These are phyloP conservation scores for Ceratocystis huliohia DNA, from an alignment of 2,329 filamentous ascomycete genomes.

Conservation along the genomic window DNA sequence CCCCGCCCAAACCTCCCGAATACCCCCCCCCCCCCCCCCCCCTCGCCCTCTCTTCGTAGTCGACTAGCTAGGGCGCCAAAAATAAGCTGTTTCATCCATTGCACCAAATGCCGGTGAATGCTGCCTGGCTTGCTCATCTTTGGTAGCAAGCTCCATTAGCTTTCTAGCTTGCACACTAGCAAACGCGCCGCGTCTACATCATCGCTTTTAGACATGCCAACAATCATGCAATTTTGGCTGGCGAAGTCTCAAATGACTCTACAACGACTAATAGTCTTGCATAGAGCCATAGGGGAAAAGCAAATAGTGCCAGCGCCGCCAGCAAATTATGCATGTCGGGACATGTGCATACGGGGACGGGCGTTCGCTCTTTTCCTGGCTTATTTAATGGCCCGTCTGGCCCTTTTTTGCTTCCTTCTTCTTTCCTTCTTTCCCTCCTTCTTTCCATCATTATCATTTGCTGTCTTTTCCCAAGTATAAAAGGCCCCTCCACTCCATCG, in stretches of 20 bases:
- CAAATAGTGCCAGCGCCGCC: neutral
- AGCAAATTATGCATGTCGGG: slow-evolving; percentile 1
- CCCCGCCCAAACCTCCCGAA: no score
- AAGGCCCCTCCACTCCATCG: no score
- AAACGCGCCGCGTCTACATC: neutral
- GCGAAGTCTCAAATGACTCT: neutral
- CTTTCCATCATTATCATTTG: neutral
- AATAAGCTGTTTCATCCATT: neutral
- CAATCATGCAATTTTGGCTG: neutral
- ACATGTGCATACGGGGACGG: neutral
- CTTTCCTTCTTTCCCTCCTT: neutral
- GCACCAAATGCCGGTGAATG: neutral
- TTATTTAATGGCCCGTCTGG: neutral
- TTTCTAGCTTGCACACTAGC: neutral
- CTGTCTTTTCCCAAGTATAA: neutral
- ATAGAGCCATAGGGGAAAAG: neutral
- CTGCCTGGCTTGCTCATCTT: neutral
- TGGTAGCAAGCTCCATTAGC: neutral
- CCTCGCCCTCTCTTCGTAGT: no score
- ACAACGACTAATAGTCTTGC: neutral
- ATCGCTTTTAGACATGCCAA: neutral
- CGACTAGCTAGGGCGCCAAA: neutral
- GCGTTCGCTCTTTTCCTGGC: neutral
- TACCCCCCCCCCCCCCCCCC: no score
- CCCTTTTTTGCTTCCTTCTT: neutral